Evolutionary conservation across 1,284 basidiomycete species (phyloP).

Genomic region (Cutaneotrichosporon arboriforme): DNA sequence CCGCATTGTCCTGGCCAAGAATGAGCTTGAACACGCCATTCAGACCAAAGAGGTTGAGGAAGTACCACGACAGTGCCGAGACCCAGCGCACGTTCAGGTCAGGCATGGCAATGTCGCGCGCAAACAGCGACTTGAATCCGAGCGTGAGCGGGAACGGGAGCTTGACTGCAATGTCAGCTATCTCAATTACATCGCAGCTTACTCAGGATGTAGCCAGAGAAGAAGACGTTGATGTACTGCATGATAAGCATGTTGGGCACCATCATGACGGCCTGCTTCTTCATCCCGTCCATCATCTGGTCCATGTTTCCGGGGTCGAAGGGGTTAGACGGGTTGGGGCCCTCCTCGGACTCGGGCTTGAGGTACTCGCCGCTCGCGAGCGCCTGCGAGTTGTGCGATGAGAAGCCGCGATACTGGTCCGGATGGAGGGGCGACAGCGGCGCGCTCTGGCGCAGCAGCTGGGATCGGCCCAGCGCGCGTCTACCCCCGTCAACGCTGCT

Average conservation of each 20-base stretch:
- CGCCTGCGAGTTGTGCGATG: conserved; percentile 62
- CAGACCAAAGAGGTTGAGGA: conserved; percentile 95
- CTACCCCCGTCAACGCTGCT: conserved; percentile 47
- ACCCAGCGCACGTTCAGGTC: conserved; percentile 99
- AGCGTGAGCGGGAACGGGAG: conserved; percentile 94
- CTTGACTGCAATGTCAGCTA: conserved; percentile 62
- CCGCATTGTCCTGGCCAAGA: conserved; percentile 83
- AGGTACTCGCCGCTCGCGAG: conserved; percentile 74
- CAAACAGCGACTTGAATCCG: conserved; percentile 98
- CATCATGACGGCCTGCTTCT: conserved; percentile 92
- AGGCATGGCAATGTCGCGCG: conserved; percentile 88
- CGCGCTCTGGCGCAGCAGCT: conserved; percentile 72
- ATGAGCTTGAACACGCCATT: conserved; percentile 92
- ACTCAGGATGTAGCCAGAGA: conserved; percentile 97
- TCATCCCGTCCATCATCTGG: conserved; percentile 97
- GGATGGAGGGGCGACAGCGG: conserved; percentile 75
- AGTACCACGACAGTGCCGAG: conserved; percentile 98
- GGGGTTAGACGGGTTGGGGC: conserved; percentile 54
- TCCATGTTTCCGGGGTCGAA: conserved; percentile 93
- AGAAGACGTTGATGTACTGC: conserved; percentile 99
- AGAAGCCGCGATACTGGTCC: conserved; percentile 67
- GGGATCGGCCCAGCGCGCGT: conserved; percentile 74
- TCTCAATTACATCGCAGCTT: conserved; percentile 47
- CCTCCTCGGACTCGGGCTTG: conserved; percentile 59
- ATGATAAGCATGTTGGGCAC: conserved; percentile 97